Conservation (phyloP, 208 protist species). For the Leishmania turanica region DNA sequence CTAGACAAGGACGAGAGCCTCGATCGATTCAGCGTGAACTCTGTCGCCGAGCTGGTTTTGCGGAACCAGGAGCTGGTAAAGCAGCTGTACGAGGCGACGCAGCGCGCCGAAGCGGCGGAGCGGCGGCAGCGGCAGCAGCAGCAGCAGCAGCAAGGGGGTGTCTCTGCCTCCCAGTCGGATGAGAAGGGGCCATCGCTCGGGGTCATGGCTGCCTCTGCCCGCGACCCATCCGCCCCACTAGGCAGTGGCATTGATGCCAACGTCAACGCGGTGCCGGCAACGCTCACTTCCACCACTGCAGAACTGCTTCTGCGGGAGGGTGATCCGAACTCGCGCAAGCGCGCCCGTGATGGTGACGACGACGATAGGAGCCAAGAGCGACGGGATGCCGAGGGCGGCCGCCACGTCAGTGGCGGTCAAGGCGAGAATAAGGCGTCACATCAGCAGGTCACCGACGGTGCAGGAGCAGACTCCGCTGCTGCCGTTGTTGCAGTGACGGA, state of each 20-base stretch:
- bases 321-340: not conserved
- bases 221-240: not conserved
- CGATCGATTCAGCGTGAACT: constrained; percentile 69
- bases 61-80: constrained; percentile 81
- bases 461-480: not conserved
- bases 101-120: constrained; percentile 38
- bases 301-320: constrained; percentile 8
- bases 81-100: constrained; percentile 66
- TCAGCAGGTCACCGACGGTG: not conserved
- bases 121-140: not conserved
- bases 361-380: not conserved
- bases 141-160: not conserved
- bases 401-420: not conserved
- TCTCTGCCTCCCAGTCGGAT: constrained; percentile 14
- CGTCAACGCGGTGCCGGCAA: not conserved
- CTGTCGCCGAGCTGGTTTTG: constrained; percentile 59
- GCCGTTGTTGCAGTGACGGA: not conserved
- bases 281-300: constrained; percentile 10
- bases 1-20: constrained; percentile 65
- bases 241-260: not conserved
- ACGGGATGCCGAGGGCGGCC: not conserved
- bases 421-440: not conserved
- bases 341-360: not conserved
- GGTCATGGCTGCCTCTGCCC: not conserved
- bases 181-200: constrained; percentile 21